Percentiles rank a stretch among this genome's conserved stretches.
Conservation (phyloP, 192 early-diverging fungal genomes). For the Rhizoclosmatium sp. region DNA sequence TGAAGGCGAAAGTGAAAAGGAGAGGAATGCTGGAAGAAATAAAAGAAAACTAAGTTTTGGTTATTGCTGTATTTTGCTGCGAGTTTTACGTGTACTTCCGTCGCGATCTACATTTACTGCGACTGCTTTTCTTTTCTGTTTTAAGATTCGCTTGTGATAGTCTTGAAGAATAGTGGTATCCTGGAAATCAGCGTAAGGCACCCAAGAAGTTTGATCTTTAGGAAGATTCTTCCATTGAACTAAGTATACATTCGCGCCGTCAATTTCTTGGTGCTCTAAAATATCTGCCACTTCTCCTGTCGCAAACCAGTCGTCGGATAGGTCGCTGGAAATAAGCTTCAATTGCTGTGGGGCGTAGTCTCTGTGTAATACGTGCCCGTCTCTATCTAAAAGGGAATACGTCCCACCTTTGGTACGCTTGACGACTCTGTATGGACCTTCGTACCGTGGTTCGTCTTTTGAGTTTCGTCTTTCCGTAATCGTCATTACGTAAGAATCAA, state of each 20-base stretch:
- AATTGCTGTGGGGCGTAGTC: slow-evolving; percentile 34
- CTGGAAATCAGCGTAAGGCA: slow-evolving; percentile 2
- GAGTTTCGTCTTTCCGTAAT: slow-evolving; percentile 17
- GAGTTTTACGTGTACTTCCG: no score
- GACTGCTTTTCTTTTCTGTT: background rate
- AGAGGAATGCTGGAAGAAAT: no score
- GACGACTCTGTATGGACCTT: slow-evolving; percentile 44
- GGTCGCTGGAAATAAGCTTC: slow-evolving; percentile 31
- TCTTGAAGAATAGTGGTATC: background rate
- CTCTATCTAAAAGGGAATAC: slow-evolving; percentile 39
- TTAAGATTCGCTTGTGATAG: background rate
- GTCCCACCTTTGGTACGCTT: slow-evolving; percentile 19
- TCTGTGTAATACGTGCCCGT: slow-evolving; percentile 29
- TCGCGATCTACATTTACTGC: background rate
- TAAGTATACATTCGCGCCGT: background rate
- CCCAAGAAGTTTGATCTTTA: background rate
- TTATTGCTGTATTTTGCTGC: no score
- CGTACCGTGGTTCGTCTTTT: slow-evolving; percentile 18
- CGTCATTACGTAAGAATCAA: slow-evolving; percentile 29
- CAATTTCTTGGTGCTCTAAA: slow-evolving; percentile 10
- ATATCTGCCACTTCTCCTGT: slow-evolving; percentile 33
- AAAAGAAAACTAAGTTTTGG: no score
- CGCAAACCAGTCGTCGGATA: slow-evolving; percentile 20
- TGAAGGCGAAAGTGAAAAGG: no score
- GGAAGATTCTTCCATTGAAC: slow-evolving; percentile 1